phyloP scores from a whole-genome alignment of 2,329 filamentous ascomycete genomes.

The Trichoderma citrinoviride region DNA sequence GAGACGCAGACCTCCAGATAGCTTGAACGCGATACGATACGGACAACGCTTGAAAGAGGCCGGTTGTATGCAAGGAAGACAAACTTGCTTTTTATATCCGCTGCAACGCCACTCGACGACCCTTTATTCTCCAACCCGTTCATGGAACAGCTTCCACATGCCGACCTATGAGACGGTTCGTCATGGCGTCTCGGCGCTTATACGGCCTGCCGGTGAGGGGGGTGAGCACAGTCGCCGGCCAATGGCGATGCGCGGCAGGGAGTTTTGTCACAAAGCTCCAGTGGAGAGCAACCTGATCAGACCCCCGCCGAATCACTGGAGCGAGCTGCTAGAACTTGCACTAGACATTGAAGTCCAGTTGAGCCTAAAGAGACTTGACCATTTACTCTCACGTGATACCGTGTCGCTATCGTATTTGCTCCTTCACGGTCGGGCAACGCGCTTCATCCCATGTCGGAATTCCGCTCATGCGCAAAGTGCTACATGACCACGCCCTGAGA shows the following conservation, averaged over 20 bases:
- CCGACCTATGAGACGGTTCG: background rate
- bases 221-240: conserved; percentile 15
- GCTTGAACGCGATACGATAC: background rate
- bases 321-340: background rate
- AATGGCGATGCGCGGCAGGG: conserved; percentile 5
- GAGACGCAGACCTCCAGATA: background rate
- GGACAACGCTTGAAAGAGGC: conserved; percentile 5
- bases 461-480: conserved; percentile 1
- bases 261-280: conserved; percentile 12
- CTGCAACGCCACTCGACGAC: background rate
- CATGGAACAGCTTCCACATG: conserved; percentile 5
- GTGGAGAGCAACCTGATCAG: background rate
- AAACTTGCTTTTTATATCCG: conserved; percentile 8
- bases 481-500: background rate
- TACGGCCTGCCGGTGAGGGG: conserved; percentile 19
- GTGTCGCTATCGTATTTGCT: conserved; percentile 15
- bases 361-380: background rate
- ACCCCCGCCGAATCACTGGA: background rate
- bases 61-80: background rate
- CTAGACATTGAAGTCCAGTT: too few relatives aligned
- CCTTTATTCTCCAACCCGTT: background rate
- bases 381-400: conserved; percentile 16
- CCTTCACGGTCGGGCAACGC: background rate
- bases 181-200: conserved; percentile 21
- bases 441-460: background rate